Percentiles rank a stretch among this genome's conserved stretches.
These are phyloP conservation scores for Penstemon barbatus DNA, from an alignment of 257 asterid species.

Conservation along the genomic window DNA sequence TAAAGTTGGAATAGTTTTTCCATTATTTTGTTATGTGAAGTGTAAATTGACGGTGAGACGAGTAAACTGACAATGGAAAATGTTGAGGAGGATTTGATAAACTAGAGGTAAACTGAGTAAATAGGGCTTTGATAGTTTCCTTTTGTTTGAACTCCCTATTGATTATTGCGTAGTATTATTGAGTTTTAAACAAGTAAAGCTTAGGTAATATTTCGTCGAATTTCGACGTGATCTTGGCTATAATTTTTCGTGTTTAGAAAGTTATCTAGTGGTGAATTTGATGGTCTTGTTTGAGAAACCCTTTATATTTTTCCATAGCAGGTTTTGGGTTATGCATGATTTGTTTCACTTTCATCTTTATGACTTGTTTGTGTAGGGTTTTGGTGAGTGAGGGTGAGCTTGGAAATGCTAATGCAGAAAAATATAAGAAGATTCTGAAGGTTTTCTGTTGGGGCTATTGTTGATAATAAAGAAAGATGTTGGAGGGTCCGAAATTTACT, in stretches of 20 bases:
- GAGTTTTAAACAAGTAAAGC: neutral
- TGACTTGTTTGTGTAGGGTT: slow-evolving; percentile 21
- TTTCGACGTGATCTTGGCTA: neutral
- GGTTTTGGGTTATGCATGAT: neutral
- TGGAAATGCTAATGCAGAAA: slow-evolving; percentile 39
- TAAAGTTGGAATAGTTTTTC: neutral
- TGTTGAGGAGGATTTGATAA: neutral
- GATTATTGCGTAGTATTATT: neutral
- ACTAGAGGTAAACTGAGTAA: slow-evolving; percentile 4
- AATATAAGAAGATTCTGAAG: slow-evolving; percentile 16
- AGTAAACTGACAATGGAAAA: neutral
- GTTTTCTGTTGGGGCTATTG: slow-evolving; percentile 17
- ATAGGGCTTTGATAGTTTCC: slow-evolving; percentile 18
- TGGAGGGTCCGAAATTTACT: slow-evolving; percentile 64
- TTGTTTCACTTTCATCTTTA: neutral
- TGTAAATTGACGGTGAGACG: neutral
- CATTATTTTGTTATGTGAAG: neutral
- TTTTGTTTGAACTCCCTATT: slow-evolving; percentile 12
- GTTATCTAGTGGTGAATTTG: neutral
- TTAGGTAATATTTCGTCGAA: slow-evolving; percentile 18
- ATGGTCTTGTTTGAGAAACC: neutral
- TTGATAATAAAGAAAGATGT: slow-evolving; percentile 37
- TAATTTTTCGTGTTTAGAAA: neutral
- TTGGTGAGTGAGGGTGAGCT: slow-evolving; percentile 28
- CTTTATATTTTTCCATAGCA: neutral